Base-by-base conservation (phyloP, 78 protist genomes). In the Cavenderia fasciculata region DNA sequence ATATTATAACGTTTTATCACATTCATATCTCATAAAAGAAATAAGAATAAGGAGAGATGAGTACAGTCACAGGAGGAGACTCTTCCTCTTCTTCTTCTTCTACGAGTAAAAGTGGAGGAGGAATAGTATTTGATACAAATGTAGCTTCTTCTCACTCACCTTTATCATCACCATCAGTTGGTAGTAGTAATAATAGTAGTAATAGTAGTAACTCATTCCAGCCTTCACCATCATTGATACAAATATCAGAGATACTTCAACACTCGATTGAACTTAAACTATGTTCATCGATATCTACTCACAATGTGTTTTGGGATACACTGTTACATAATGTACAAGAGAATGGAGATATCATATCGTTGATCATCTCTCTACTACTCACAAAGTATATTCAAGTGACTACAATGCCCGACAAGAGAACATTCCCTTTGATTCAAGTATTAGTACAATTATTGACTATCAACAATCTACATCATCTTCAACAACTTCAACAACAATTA, bases 241-340 rank as follows among this genome's bases (percentile, higher is more conserved):
- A 79, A 2, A 79, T 79, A 33, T 66, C 77, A 14, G 78, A 79
- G 43, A 79, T 79, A 19, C n/a, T 79, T 19, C 88, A 79, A 52
- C 88, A 79, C 23, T 79, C 88, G 21, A 43, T 79, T 7, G 88
- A 79, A 11, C 29, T 79, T 25, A 79, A 79, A 34, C 38, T 79
- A 56, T 79, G 88, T 54, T 54, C 72, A 11, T 66, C 76, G 0
- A 23, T 79, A 23, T 14, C 36, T 8, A 79, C 88, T 18, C 88
- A 79, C 38, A 49, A 47, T 66, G 88, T 79, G 29, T 66, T 79
- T 36, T 79, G 88, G 88, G 88, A 79, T 54, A 79, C 88, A 12
- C 38, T 79, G 19, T 21, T 79, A 31, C 74, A 79, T 29, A 47
- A 62, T 33, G 29, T 79, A 10, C 77, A 79, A n/a, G 6, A 27